Evolutionary conservation across 129 eudicot genomes (phyloP).

Genomic region (Dittrichia graveolens): DNA sequence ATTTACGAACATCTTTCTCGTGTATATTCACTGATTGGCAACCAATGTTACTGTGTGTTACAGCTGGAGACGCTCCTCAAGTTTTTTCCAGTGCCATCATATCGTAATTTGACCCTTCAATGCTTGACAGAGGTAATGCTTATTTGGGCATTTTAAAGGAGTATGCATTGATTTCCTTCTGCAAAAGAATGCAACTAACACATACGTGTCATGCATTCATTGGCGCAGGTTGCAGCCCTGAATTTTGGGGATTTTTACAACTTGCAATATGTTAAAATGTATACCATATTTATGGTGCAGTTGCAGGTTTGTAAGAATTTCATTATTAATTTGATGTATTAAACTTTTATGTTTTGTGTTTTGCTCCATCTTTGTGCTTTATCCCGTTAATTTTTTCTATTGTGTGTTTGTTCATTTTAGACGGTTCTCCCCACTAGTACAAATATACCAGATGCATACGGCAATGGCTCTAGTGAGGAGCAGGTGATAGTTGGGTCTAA

Average conservation of each 20-base stretch:
- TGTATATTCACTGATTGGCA: conserved; percentile 19
- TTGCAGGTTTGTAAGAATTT: conserved; percentile 65
- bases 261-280: conserved; percentile 74
- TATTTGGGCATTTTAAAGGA: background rate
- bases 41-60: conserved; percentile 23
- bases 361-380: conserved; percentile 20
- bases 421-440: conserved; percentile 68
- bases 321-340: conserved; percentile 8
- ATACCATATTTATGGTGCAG: conserved; percentile 74
- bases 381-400: background rate
- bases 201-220: conserved; percentile 22
- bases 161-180: conserved; percentile 9
- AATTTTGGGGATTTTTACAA: conserved; percentile 88
- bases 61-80: conserved; percentile 90
- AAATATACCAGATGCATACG: conserved; percentile 82
- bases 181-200: background rate
- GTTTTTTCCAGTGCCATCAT: conserved; percentile 73
- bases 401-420: conserved; percentile 44
- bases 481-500: conserved; percentile 56
- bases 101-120: conserved; percentile 89
- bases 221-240: conserved; percentile 83
- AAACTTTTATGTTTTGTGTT: background rate
- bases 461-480: conserved; percentile 80
- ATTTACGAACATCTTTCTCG: background rate
- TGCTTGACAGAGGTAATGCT: conserved; percentile 87